Evolutionary conservation across 2,329 filamentous ascomycete species (phyloP).

Genomic region (Neurospora sp.): DNA sequence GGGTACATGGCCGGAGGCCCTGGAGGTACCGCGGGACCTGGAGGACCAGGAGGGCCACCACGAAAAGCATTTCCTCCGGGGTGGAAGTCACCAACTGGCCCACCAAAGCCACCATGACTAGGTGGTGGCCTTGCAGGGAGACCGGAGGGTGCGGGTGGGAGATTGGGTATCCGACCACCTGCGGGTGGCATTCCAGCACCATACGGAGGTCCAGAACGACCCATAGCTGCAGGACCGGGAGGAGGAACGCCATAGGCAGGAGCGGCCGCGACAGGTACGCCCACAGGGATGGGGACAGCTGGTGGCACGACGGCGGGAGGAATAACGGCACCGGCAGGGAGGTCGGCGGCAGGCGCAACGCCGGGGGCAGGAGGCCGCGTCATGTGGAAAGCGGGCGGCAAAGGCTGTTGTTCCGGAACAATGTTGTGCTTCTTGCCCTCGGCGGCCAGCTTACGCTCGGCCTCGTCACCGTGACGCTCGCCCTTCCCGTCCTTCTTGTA

Average conservation of each 20-base stretch:
- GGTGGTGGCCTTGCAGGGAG: conserved; percentile 41
- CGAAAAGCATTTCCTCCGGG: conserved; percentile 27
- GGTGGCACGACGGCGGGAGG: conserved; percentile 11
- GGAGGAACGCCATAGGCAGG: conserved; percentile 14
- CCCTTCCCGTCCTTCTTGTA: conserved; percentile 99
- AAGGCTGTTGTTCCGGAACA: conserved; percentile 65
- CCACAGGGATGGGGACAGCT: conserved; percentile 5
- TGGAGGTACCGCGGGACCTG: background rate
- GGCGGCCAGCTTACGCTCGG: conserved; percentile 81
- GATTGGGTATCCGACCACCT: conserved; percentile 12
- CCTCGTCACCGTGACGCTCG: conserved; percentile 88
- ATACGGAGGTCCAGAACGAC: conserved; percentile 7
- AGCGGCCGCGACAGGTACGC: conserved; percentile 9
- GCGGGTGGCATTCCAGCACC: conserved; percentile 16
- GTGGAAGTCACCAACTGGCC: conserved; percentile 37
- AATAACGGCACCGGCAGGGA: conserved; percentile 12
- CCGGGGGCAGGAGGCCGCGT: conserved; percentile 19
- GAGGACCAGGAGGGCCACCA: conserved; percentile 23
- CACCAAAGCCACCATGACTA: conserved; percentile 34
- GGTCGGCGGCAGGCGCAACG: conserved; percentile 15
- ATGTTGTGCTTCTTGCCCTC: conserved; percentile 94
- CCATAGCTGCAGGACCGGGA: conserved; percentile 19
- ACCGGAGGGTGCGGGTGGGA: conserved; percentile 40
- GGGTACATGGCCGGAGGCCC: conserved; percentile 23
- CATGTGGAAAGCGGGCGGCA: conserved; percentile 64